Evolutionary conservation across 2,329 filamentous ascomycete genomes (phyloP).

Genomic region (Botrytis fragariae): DNA sequence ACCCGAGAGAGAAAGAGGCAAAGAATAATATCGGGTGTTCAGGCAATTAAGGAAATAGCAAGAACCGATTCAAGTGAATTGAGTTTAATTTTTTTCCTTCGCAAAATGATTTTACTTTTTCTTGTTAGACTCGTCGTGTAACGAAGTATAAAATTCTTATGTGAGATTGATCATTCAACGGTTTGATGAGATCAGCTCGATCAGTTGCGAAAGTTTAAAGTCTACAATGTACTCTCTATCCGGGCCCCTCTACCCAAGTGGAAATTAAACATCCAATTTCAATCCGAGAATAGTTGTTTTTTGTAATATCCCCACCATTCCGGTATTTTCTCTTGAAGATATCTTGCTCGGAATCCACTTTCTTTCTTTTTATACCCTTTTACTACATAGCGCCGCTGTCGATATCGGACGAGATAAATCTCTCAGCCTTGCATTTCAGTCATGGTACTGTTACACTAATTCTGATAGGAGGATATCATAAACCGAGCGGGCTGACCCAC

Average conservation of each 20-base stretch:
- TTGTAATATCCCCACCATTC: not conserved
- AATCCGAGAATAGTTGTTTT: not conserved
- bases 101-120: not conserved
- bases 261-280: not conserved
- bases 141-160: not conserved
- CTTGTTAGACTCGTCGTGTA: not conserved
- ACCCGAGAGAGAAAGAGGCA: not conserved
- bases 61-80: conserved; percentile 6
- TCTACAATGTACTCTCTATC: not conserved
- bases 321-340: conserved; percentile 5
- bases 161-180: conserved; percentile 3
- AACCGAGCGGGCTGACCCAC: conserved; percentile 7
- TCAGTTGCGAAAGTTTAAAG: not conserved
- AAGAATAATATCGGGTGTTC: not conserved
- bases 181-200: not conserved
- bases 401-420: conserved; percentile 6
- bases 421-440: conserved; percentile 21
- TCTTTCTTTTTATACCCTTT: conserved; percentile 1
- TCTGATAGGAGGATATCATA: conserved; percentile 9
- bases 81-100: not conserved
- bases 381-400: not conserved
- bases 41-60: not conserved
- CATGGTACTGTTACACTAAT: not conserved
- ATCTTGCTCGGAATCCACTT: not conserved
- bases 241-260: not conserved